phyloP scores from a whole-genome alignment of 225 moss, liverwort and hornwort genomes.

The Physcomitrellopsis africana region DNA sequence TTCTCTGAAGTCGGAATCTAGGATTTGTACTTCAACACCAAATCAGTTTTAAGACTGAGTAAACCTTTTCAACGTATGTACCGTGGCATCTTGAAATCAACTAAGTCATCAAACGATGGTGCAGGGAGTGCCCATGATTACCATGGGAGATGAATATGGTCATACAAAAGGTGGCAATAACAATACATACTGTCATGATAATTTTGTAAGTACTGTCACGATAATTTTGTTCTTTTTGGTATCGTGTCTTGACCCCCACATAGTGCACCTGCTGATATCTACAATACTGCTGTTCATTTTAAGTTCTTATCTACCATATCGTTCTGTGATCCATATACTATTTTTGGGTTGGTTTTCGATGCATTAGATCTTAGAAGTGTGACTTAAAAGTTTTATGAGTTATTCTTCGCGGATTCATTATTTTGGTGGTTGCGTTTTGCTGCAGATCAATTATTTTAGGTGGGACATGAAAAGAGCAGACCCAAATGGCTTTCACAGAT shows the following conservation, averaged over 20 bases:
- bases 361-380: conserved; percentile 8
- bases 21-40: background rate
- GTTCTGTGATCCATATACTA: background rate
- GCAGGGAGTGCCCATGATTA: conserved; percentile 93
- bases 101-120: conserved; percentile 21
- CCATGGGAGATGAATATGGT: conserved; percentile 89
- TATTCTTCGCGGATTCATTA: conserved; percentile 22
- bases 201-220: conserved; percentile 74
- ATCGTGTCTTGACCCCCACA: background rate
- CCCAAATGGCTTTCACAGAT: conserved; percentile 76
- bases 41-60: conserved; percentile 21
- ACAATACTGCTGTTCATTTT: conserved; percentile 20
- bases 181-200: conserved; percentile 90
- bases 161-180: conserved; percentile 91
- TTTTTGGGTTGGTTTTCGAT: conserved; percentile 12
- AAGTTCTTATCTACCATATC: conserved; percentile 5
- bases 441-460: conserved; percentile 85
- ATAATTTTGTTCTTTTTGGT: conserved; percentile 52
- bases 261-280: conserved; percentile 1
- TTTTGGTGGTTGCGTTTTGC: conserved; percentile 16
- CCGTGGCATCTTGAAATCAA: conserved; percentile 7
- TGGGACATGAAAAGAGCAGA: conserved; percentile 77
- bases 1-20: background rate
- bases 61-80: conserved; percentile 5
- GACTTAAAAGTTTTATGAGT: conserved; percentile 4